Conservation (phyloP, 805 yeast species). For the Candida coquimbonensis region DNA sequence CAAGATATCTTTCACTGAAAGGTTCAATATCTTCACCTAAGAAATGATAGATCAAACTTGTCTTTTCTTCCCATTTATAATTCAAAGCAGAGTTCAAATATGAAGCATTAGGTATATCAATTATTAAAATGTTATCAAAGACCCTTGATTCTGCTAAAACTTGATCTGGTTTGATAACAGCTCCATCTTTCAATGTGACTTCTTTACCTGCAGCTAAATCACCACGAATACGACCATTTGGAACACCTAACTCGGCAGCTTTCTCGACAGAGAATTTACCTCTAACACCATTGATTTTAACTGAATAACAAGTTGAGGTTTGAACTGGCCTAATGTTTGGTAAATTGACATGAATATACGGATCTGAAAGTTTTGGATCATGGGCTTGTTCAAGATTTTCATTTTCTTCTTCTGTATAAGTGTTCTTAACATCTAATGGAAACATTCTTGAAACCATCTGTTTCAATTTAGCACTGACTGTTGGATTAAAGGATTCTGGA, state of each 20-base stretch:
- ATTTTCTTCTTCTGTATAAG: conserved; percentile 29
- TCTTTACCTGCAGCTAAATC: conserved; percentile 52
- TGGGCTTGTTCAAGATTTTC: conserved; percentile 12
- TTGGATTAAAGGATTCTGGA: conserved; percentile 3
- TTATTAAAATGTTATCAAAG: conserved; percentile 54
- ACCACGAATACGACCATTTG: conserved; percentile 53
- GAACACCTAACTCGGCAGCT: conserved; percentile 66
- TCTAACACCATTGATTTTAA: conserved; percentile 57
- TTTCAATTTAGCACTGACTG: conserved; percentile 5
- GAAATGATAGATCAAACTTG: conserved; percentile 65
- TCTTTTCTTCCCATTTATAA: conserved; percentile 26
- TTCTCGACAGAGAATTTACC: conserved; percentile 67
- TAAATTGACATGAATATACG: conserved; percentile 29
- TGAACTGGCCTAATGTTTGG: conserved; percentile 21
- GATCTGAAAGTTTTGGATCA: conserved; percentile 30
- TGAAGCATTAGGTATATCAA: conserved; percentile 60
- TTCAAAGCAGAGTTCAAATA: conserved; percentile 35
- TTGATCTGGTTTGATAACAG: conserved; percentile 53
- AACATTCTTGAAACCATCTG: conserved; percentile 46
- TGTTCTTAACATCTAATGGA: conserved; percentile 38
- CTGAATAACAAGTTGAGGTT: conserved; percentile 56
- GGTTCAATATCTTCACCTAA: conserved; percentile 58
- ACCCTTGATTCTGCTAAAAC: conserved; percentile 58
- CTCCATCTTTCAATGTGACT: conserved; percentile 55
- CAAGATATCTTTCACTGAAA: conserved; percentile 33